These are phyloP conservation scores for Penicillium expansum DNA, from an alignment of 2,329 filamentous ascomycete genomes.

Conservation along the genomic window DNA sequence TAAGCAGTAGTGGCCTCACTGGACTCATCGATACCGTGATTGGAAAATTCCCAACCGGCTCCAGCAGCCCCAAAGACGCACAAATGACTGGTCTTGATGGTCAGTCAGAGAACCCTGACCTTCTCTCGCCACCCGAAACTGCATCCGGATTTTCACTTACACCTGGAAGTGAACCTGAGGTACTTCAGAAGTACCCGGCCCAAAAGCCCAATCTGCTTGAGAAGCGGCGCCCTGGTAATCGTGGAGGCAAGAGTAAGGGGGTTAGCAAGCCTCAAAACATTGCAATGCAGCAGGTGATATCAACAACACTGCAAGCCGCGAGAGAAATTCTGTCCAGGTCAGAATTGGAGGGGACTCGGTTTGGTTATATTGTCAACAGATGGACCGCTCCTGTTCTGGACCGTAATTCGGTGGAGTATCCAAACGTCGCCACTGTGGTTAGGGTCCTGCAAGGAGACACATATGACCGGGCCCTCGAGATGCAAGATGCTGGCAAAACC, in stretches of 20 bases:
- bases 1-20: background rate
- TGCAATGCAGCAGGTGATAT: background rate
- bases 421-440: constrained; percentile 38
- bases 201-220: background rate
- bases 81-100: background rate
- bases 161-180: background rate
- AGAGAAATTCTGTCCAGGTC: background rate
- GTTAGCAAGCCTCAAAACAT: background rate
- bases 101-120: background rate
- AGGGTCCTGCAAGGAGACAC: constrained; percentile 57
- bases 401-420: constrained; percentile 43
- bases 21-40: background rate
- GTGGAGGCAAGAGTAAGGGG: too few relatives aligned
- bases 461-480: constrained; percentile 54
- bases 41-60: background rate
- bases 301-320: background rate
- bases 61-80: background rate
- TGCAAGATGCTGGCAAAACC: constrained; percentile 27
- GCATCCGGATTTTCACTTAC: background rate
- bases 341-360: background rate
- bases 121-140: background rate
- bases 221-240: background rate
- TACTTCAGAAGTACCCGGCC: background rate
- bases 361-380: background rate
- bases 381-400: constrained; percentile 36